phyloP scores from a whole-genome alignment of 805 yeast genomes.

The Yarrowia sp. region DNA sequence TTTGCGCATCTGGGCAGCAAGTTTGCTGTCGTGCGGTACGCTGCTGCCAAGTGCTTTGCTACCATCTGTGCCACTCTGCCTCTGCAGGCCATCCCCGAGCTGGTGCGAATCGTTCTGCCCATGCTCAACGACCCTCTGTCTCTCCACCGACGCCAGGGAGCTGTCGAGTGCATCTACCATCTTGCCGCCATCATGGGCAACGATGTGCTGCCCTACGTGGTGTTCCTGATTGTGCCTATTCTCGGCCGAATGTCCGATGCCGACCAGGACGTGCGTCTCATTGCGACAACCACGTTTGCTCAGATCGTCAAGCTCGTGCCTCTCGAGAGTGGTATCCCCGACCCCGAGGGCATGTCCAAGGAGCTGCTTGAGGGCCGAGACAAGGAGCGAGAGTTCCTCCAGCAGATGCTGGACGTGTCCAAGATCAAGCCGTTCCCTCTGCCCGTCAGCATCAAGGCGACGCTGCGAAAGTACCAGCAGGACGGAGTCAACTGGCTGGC shows the following conservation, averaged over 20 bases:
- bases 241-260: constrained; percentile 98
- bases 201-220: constrained; percentile 87
- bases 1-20: constrained; percentile 57
- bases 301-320: constrained; percentile 94
- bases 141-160: constrained; percentile 80
- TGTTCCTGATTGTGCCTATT: constrained; percentile 92
- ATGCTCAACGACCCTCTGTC: constrained; percentile 73
- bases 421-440: constrained; percentile 82
- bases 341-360: constrained; percentile 86
- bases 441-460: constrained; percentile 90
- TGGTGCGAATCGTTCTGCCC: constrained; percentile 78
- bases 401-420: constrained; percentile 96
- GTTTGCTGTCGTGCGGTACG: constrained; percentile 82
- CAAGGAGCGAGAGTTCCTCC: constrained; percentile 87
- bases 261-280: constrained; percentile 76
- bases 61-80: constrained; percentile 70
- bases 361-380: constrained; percentile 86
- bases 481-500: constrained; percentile 99
- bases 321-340: constrained; percentile 94
- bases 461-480: constrained; percentile 91
- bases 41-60: constrained; percentile 87
- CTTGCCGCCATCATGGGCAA: constrained; percentile 81
- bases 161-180: constrained; percentile 87
- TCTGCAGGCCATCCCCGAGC: constrained; percentile 66
- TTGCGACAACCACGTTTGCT: constrained; percentile 96